These are phyloP conservation scores for Backusella psychrophila DNA, from an alignment of 192 early-diverging fungal genomes.

Conservation along the genomic window DNA sequence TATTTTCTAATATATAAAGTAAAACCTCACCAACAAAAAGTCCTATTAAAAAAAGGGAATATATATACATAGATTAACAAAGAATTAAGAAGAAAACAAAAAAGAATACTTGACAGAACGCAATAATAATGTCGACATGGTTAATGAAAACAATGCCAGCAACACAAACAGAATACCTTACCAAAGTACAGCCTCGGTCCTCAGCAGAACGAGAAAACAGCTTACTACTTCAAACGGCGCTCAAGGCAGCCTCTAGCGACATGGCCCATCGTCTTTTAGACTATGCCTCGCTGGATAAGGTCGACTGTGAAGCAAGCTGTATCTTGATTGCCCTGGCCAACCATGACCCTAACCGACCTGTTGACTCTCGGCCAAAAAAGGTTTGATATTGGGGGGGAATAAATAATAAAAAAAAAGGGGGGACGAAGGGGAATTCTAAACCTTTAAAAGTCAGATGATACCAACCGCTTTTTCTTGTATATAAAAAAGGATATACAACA, in stretches of 20 bases:
- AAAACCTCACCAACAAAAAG: not conserved
- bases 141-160: constrained; percentile 2
- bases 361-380: constrained; percentile 1
- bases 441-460: constrained; percentile 16
- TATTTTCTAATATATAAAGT: not conserved
- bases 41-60: not conserved
- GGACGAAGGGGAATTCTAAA: not conserved
- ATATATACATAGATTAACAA: no score
- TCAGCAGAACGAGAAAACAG: constrained; percentile 27
- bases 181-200: constrained; percentile 27
- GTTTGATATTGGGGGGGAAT: constrained; percentile 4
- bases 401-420: not conserved
- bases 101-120: not conserved
- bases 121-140: not conserved
- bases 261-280: constrained; percentile 19
- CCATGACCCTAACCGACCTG: constrained; percentile 17
- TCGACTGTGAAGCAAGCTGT: constrained; percentile 33
- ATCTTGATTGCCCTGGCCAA: constrained; percentile 35
- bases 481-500: not conserved
- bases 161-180: not conserved
- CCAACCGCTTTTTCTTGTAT: not conserved
- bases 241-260: not conserved
- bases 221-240: not conserved
- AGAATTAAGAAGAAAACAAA: not conserved
- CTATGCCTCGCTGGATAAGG: constrained; percentile 28